A percentile compares a stretch with the other conserved stretches of the same genome.
phyloP scores from a whole-genome alignment of 371 early-diverging fungal genomes.

The Rhizopus sp. region DNA sequence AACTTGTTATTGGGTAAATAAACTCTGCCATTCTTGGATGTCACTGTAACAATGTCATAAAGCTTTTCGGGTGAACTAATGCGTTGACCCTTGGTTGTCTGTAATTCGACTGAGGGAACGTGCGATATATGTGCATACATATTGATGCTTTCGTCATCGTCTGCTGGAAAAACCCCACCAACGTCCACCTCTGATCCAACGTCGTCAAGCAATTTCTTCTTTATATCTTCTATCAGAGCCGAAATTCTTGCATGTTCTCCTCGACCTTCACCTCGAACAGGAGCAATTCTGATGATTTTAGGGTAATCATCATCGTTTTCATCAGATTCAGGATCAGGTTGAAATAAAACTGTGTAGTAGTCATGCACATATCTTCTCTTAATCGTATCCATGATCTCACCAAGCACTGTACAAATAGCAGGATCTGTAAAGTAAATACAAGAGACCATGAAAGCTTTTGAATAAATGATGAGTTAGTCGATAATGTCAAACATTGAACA shows the following conservation, averaged over 20 bases:
- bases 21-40: background rate
- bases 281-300: constrained; percentile 2
- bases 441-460: constrained; percentile 31
- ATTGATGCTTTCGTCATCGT: background rate
- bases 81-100: background rate
- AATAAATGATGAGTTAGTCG: constrained; percentile 8
- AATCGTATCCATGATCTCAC: constrained; percentile 6
- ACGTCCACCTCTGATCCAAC: background rate
- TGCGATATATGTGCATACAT: background rate
- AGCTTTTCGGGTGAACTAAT: background rate
- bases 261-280: background rate
- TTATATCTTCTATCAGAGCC: background rate
- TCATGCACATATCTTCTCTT: constrained; percentile 36
- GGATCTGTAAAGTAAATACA: constrained; percentile 44
- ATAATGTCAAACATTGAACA: background rate
- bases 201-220: background rate
- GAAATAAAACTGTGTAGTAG: constrained; percentile 23
- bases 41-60: constrained; percentile 12
- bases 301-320: background rate
- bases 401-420: constrained; percentile 23
- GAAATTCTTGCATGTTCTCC: background rate
- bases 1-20: constrained; percentile 11
- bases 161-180: background rate
- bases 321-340: constrained; percentile 1
- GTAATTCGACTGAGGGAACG: constrained; percentile 3